Evolutionary conservation across 2,329 filamentous ascomycete species (phyloP).

Genomic region (Apiospora rasikravindrae): DNA sequence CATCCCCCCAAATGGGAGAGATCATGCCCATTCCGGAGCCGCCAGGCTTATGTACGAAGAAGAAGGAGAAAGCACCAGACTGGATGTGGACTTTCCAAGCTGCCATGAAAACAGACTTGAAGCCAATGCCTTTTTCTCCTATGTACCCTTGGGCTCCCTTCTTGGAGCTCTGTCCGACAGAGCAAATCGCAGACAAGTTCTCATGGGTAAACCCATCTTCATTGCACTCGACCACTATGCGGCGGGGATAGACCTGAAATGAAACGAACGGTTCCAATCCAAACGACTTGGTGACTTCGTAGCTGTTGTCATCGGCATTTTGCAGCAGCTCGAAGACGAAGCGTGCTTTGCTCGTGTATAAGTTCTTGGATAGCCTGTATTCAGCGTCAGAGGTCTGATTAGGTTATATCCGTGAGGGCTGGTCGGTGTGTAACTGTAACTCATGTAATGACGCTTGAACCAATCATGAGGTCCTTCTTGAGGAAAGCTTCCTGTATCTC

Average conservation of each 20-base stretch:
- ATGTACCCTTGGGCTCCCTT: conserved; percentile 47
- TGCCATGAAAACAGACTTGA: conserved; percentile 57
- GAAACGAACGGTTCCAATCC: conserved; percentile 37
- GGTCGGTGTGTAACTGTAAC: too few species aligned
- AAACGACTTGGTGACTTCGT: conserved; percentile 30
- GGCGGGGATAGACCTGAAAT: conserved; percentile 43
- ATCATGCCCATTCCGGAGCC: conserved; percentile 59
- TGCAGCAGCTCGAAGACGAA: conserved; percentile 61
- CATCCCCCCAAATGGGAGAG: conserved; percentile 45
- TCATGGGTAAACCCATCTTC: conserved; percentile 50
- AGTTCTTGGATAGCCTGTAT: conserved; percentile 46
- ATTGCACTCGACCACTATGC: conserved; percentile 54
- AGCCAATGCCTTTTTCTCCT: conserved; percentile 58
- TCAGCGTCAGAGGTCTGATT: not conserved
- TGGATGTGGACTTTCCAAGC: conserved; percentile 50
- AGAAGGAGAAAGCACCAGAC: conserved; percentile 51
- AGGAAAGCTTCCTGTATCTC: conserved; percentile 27
- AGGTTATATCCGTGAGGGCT: not conserved
- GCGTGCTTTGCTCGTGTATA: conserved; percentile 49
- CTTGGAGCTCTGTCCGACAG: conserved; percentile 53
- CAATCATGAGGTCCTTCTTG: conserved; percentile 29
- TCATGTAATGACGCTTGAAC: conserved; percentile 32
- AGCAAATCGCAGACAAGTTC: conserved; percentile 53
- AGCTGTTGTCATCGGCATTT: conserved; percentile 59
- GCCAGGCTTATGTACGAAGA: conserved; percentile 44